Percentiles rank a stretch among this genome's conserved stretches.
Evolutionary conservation across 2,329 filamentous ascomycete species (phyloP).

Genomic region (Penicillium sp.): DNA sequence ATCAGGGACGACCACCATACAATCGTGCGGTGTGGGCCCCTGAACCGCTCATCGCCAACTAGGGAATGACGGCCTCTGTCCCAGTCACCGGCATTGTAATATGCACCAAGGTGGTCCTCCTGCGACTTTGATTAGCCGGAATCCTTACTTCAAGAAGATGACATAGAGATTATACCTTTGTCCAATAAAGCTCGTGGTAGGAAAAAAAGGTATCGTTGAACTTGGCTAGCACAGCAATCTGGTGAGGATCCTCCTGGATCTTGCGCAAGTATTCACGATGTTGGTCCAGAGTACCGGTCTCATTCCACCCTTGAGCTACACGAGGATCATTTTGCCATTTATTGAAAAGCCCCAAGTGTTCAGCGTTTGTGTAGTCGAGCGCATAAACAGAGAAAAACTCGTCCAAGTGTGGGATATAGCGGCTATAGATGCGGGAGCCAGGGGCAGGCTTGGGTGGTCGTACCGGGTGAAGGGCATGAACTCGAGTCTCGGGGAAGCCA

Average conservation of each 20-base stretch:
- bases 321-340: slow-evolving; percentile 78
- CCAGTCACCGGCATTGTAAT: slow-evolving; percentile 9
- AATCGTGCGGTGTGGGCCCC: slow-evolving; percentile 6
- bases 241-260: slow-evolving; percentile 67
- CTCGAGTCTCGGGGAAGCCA: slow-evolving; percentile 43
- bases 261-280: slow-evolving; percentile 66
- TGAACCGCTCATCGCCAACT: slow-evolving; percentile 5
- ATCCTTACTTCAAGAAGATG: too few relatives aligned
- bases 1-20: slow-evolving; percentile 7
- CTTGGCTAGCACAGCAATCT: slow-evolving; percentile 63
- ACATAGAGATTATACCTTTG: slow-evolving; percentile 48
- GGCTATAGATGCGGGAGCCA: slow-evolving; percentile 68
- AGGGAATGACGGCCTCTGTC: slow-evolving; percentile 7
- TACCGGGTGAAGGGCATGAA: slow-evolving; percentile 64
- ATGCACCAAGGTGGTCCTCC: slow-evolving; percentile 9
- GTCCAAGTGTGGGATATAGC: slow-evolving; percentile 69
- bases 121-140: neutral
- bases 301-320: slow-evolving; percentile 73
- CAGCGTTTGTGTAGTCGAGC: slow-evolving; percentile 60
- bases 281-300: slow-evolving; percentile 69
- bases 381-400: slow-evolving; percentile 74
- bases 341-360: slow-evolving; percentile 68
- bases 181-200: slow-evolving; percentile 78
- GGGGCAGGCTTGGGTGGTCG: slow-evolving; percentile 67
- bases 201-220: slow-evolving; percentile 69